Base-by-base conservation (phyloP, 2,329 filamentous ascomycete genomes). In the Ceratocystis eucalypticola region DNA sequence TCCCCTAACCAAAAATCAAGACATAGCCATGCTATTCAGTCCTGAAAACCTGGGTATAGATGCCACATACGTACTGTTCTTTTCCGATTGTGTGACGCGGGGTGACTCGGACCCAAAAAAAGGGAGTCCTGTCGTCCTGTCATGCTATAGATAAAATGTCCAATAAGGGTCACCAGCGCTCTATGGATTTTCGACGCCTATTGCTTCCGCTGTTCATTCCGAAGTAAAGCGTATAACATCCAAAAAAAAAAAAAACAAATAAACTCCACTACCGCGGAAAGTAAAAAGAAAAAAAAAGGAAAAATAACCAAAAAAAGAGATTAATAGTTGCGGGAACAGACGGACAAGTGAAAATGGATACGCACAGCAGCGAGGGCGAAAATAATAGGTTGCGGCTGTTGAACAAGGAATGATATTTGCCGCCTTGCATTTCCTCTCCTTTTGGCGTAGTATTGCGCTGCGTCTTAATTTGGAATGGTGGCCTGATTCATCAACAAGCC, bases 141-240 rank as follows among this genome's bases (percentile, higher is more conserved):
- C 55, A 59, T 59, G 55, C 55, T 59, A 33, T 15, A 10, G 15
- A 59, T 57, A 59, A 20, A 37, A 59, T 28, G 15, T n/a, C n/a
- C 4, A 37, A 30, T 33, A 7, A 33, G 17, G 28, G 17, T 8
- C 7, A 33, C 10, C 6, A 7, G 12, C 55, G 55, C 55, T 59
- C 55, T 33, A 20, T 15, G 5, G 12, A 20, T 33, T n/a, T 59
- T 25, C 15, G 1, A 37, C n/a, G 12, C 20, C 7, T 33, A 3
- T 59, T 59, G 17, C 25, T n/a, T 59, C 30, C 17, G 25, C 55
- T 59, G 28, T 20, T 59, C 25, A 33, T 59, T 37, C 28, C 15
- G 55, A 59, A 59, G 55, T n/a, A n/a, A 59, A 59, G 28, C 55
- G 28, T 33, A 59, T 59, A 59, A 7, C 28, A 17, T 30, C 55